Base-by-base conservation (phyloP, 106 monocot genomes). In the Ottelia alismoides region DNA sequence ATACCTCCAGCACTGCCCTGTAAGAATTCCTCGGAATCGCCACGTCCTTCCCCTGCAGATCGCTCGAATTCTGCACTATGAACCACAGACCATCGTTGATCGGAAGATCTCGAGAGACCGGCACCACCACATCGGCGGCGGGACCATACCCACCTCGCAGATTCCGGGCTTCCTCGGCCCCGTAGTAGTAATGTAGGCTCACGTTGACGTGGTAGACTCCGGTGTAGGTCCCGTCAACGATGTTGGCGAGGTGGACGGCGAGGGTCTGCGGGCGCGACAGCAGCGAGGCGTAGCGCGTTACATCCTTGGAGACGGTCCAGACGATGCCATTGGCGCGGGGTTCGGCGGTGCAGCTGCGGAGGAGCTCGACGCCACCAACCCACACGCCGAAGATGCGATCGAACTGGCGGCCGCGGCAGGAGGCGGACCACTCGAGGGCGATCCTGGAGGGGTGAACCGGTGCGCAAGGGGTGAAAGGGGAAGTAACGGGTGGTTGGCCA, bases 311-410 rank as follows among this genome's bases (percentile, higher is more conserved):
- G 23, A 82, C 78, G 43, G 77, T 62, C 87, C 87, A 87, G 23
- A 87, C 43, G 65, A 78, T 78, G 11, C 87, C 87, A 47, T 21
- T 61, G 26, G 74, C 20, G 45, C 88, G 73, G 6, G 96, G 96
- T 76, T 89, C 89, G 30, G 85, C 96, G 46, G 96, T 89, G 82
- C 89, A 96, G 81, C 89, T 77, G 52, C 85, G 84, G 61, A 96
- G 81, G 64, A 93, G 53, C 77, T 93, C 92, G 63, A 74, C 78
- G 52, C 84, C 84, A 56, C 56, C 69, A 52, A 79, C 67, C 88
- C 92, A 93, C 52, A 88, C 50, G 62, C 88, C 88, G 78, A 96
- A 81, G 61, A 96, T 88, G 44, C 92, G 74, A 65, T 87, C 92
- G 77, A 87, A 93, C 74, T 93, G 92, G 27, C 83, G 76, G 52